A percentile compares a stretch with the other conserved stretches of the same genome.
These are phyloP conservation scores for Pyrus communis DNA, from an alignment of 306 rosid genomes.

Conservation along the genomic window DNA sequence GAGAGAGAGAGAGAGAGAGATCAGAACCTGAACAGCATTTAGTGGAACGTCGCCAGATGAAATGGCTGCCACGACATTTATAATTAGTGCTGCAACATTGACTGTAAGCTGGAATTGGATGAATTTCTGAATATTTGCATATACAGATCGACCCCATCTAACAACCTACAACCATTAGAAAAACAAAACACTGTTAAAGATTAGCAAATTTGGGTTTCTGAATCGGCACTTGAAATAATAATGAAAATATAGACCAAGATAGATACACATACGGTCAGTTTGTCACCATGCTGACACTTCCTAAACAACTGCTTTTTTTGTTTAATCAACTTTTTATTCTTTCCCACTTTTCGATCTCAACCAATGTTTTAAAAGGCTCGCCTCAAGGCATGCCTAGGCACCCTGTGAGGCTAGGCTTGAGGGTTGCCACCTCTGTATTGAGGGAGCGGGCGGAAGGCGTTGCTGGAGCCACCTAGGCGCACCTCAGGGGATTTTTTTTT, in stretches of 20 bases:
- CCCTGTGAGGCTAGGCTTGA: no score
- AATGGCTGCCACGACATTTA: slow-evolving; percentile 80
- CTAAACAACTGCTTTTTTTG: no score
- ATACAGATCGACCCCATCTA: slow-evolving; percentile 93
- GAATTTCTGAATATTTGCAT: slow-evolving; percentile 95
- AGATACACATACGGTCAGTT: not conserved
- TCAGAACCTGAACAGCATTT: slow-evolving; percentile 88
- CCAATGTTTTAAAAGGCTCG: no score
- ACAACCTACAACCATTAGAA: slow-evolving; percentile 57
- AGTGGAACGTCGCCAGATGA: slow-evolving; percentile 86
- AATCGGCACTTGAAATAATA: not conserved
- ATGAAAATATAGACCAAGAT: not conserved
- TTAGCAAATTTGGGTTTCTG: not conserved
- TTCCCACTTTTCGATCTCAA: not conserved
- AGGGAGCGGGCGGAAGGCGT: no score
- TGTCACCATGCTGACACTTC: no score
- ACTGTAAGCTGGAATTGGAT: slow-evolving; percentile 97
- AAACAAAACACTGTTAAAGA: slow-evolving; percentile 1
- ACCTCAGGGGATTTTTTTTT: no score
- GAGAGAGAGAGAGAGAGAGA: slow-evolving; percentile 8
- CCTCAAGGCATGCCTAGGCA: no score
- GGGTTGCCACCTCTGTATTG: no score
- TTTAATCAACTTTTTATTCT: not conserved
- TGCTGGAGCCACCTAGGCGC: no score
- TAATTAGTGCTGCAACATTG: slow-evolving; percentile 87